phyloP scores from a whole-genome alignment of 169 alveolate genomes.

The Plasmodium inui region DNA sequence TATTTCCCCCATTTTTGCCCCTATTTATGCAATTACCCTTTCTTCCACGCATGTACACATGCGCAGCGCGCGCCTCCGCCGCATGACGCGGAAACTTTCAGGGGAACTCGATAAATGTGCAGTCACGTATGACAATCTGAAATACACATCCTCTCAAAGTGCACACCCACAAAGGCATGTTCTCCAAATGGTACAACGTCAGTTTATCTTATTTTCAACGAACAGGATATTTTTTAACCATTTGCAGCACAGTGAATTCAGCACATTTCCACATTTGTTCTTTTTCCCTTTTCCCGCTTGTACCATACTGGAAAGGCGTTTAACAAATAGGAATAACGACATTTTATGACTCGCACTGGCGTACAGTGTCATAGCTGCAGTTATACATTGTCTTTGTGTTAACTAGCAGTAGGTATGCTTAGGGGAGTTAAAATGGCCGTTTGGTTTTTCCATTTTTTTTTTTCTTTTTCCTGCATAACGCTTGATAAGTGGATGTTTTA shows the following conservation, averaged over 20 bases:
- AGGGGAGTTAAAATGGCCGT: not conserved
- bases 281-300: not conserved
- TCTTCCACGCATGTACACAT: not conserved
- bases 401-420: not conserved
- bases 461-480: not conserved
- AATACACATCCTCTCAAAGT: not conserved
- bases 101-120: not conserved
- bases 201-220: not conserved
- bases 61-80: not conserved
- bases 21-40: not conserved
- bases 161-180: not conserved
- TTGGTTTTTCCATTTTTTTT: not conserved
- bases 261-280: not conserved
- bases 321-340: not conserved
- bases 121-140: not conserved
- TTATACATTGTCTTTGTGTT: not conserved
- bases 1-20: not conserved
- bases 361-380: not conserved
- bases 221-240: not conserved
- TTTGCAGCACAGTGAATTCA: not conserved
- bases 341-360: not conserved
- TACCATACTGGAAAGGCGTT: not conserved
- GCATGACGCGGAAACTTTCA: not conserved
- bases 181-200: not conserved
- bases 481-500: not conserved